A percentile compares a stretch with the other conserved stretches of the same genome.
These are phyloP conservation scores for Polyrhizophydium stewartii DNA, from an alignment of 371 early-diverging fungal species.

Conservation along the genomic window DNA sequence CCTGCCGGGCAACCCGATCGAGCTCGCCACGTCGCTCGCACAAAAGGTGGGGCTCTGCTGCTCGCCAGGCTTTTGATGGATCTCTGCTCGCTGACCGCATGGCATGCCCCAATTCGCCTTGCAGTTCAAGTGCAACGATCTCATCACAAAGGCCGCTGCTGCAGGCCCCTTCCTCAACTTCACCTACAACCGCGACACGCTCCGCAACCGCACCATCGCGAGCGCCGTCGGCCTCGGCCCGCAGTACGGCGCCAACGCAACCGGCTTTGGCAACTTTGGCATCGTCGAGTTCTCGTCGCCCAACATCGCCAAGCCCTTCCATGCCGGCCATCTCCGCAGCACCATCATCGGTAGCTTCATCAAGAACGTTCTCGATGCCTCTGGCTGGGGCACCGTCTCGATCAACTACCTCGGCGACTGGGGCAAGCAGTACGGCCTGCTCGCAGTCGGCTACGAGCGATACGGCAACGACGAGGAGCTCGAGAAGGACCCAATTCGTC, in stretches of 20 bases:
- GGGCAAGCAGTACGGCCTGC: slow-evolving; percentile 99
- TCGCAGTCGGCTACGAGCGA: slow-evolving; percentile 91
- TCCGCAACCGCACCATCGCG: slow-evolving; percentile 33
- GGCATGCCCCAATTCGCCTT: background rate
- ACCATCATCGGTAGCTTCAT: slow-evolving; percentile 98
- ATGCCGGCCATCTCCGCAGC: slow-evolving; percentile 98
- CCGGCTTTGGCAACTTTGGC: slow-evolving; percentile 36
- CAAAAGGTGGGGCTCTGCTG: slow-evolving; percentile 43
- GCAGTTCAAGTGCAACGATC: slow-evolving; percentile 60
- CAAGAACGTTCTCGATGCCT: slow-evolving; percentile 73
- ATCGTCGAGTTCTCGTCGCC: slow-evolving; percentile 97
- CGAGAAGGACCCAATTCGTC: slow-evolving; percentile 84
- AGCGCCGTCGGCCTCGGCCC: slow-evolving; percentile 13
- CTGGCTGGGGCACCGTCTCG: slow-evolving; percentile 82
- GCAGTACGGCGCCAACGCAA: slow-evolving; percentile 30
- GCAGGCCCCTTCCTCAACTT: slow-evolving; percentile 87
- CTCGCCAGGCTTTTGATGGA: too few species aligned
- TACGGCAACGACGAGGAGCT: slow-evolving; percentile 81
- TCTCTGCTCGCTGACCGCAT: too few species aligned
- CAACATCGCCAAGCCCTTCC: slow-evolving; percentile 99
- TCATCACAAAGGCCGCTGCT: slow-evolving; percentile 52
- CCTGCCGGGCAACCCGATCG: slow-evolving; percentile 79
- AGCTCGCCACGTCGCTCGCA: slow-evolving; percentile 71
- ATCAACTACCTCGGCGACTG: slow-evolving; percentile 99
- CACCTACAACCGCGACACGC: slow-evolving; percentile 57